Evolutionary conservation across 176 grass and related monocot species (phyloP).

Genomic region (Carex kokanica): DNA sequence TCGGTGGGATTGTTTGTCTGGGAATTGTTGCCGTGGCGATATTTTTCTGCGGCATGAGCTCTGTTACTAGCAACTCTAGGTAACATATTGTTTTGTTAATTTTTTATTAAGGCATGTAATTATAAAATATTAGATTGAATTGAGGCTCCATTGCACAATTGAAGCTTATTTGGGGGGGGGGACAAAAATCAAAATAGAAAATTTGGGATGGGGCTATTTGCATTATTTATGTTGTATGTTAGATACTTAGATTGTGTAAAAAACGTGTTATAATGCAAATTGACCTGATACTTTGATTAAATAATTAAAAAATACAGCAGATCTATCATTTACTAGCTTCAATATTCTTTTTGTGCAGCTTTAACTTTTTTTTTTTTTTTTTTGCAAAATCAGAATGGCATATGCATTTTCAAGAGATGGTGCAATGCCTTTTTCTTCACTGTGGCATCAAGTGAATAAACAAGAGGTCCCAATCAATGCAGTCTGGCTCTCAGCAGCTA

Average conservation of each 20-base stretch:
- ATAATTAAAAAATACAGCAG: background rate
- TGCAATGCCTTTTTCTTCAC: slow-evolving; percentile 46
- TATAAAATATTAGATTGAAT: background rate
- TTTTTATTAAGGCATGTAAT: background rate
- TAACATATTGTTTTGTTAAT: background rate
- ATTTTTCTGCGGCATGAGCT: slow-evolving; percentile 54
- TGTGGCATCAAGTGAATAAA: slow-evolving; percentile 53
- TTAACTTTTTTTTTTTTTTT: background rate
- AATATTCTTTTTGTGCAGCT: background rate
- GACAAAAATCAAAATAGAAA: no score
- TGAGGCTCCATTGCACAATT: background rate
- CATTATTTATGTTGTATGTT: background rate
- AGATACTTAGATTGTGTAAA: background rate
- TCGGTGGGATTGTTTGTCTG: slow-evolving; percentile 46
- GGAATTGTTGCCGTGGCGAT: slow-evolving; percentile 49
- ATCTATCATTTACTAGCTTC: background rate
- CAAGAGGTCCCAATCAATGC: slow-evolving; percentile 55
- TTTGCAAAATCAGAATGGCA: slow-evolving; percentile 36
- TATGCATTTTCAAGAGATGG: slow-evolving; percentile 56
- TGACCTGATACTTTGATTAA: background rate
- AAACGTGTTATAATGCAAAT: background rate
- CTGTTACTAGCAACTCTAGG: slow-evolving; percentile 52
- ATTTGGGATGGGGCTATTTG: no score
- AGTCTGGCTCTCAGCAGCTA: slow-evolving; percentile 42
- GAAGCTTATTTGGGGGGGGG: no score